Base-by-base conservation (phyloP, 306 rosid species). In the Begonia masoniana region DNA sequence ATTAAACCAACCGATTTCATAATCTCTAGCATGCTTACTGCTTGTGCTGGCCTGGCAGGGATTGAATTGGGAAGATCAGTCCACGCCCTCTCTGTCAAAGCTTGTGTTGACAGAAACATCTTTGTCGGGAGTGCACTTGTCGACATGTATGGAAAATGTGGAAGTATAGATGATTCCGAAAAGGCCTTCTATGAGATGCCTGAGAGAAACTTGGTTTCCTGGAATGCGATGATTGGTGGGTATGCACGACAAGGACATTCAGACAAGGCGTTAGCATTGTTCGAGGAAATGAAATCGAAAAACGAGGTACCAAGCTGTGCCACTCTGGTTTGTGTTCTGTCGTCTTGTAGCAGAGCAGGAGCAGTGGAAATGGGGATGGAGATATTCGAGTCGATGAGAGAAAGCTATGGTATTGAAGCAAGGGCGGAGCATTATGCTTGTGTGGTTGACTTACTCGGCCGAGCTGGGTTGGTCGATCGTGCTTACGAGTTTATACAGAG, bases 71-170 rank as follows among this genome's bases (percentile, higher is more conserved):
- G 97, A 1, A 71, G 76, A 68, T 79, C 95, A 7, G 72, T 82
- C 52, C 95, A 88, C 55, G 76, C 89, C 45, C 77, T 88, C 42
- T 86, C 89, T 4, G 74, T 78, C 57, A 84, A 71, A 67, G 78
- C 75, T 3, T 76, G 95, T 51, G 81, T 82, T 10, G 93, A 75
- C n/a, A 77, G 67, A 41, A 82, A 82, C 61, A 59, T 88, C 46
- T 84, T 84, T 59, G 88, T 88, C 55, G 93, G 86, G 54, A 84
- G 95, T 63, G 78, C 93, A 50, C 78, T 88, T 41, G 87, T 88
- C 19, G 95, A 88, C 73, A 66, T 88, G 81, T 84, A 84, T 72
- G 97, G 97, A 49, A 88, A 84, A 74, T 84, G 95, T 67, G 97
- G 95, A 60, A 76, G 76, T 51, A 64, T 80, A 50, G 62, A 68